A percentile compares a stretch with the other conserved stretches of the same genome.
phyloP scores from a whole-genome alignment of 306 rosid species.

The Quercus alba region DNA sequence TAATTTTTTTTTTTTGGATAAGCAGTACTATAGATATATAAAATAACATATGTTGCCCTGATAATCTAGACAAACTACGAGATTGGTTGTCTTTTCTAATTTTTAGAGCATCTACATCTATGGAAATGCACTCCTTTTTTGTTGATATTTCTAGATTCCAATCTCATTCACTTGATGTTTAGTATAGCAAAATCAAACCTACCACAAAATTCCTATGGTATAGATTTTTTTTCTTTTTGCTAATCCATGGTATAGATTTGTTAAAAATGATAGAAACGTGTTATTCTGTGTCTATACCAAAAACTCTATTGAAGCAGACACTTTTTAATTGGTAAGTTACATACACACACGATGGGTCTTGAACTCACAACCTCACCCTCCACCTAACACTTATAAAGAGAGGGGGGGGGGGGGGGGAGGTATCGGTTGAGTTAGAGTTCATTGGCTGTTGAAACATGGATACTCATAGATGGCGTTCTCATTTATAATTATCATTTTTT shows the following conservation, averaged over 20 bases:
- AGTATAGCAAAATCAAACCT: not conserved
- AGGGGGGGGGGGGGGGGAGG: no score
- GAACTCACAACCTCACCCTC: no score
- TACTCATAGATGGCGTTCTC: not conserved
- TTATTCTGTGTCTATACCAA: not conserved
- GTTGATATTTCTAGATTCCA: not conserved
- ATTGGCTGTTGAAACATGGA: not conserved
- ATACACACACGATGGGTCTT: no score
- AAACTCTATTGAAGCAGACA: not conserved
- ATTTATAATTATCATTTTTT: no score
- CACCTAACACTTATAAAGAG: no score
- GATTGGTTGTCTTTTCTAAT: slow-evolving; percentile 10
- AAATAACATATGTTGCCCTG: not conserved
- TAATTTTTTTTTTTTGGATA: no score
- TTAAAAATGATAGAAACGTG: not conserved
- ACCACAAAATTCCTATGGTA: slow-evolving; percentile 6
- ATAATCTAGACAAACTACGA: slow-evolving; percentile 3
- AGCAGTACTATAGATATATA: not conserved
- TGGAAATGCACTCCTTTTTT: not conserved
- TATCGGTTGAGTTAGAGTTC: no score
- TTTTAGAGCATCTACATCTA: slow-evolving; percentile 4
- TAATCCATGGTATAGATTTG: slow-evolving; percentile 7
- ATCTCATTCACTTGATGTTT: slow-evolving; percentile 6
- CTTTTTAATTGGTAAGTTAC: no score
- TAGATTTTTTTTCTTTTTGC: not conserved